Evolutionary conservation across 2,329 filamentous ascomycete species (phyloP), one percentile per base, ranked within the genome.

Genomic region (Westerdykella aurantiaca): DNA sequence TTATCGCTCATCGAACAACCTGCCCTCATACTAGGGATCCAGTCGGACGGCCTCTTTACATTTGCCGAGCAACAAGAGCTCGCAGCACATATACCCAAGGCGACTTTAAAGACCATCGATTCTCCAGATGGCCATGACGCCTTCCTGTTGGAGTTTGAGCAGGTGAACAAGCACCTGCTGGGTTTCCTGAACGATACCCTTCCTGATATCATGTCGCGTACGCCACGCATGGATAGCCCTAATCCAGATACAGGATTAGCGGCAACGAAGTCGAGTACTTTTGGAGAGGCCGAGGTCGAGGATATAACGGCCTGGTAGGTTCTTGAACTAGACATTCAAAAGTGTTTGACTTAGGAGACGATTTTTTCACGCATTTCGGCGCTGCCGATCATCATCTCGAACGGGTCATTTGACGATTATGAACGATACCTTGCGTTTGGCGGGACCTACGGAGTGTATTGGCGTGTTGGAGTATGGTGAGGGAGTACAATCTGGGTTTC

Each of bases 51-150:
- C 0, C 79, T 98, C 1, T 98, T 98, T 67, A 97, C 91, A 0
- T 97, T 95, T 67, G 89, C 89, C 5, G 93, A 98, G 71, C 93
- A 98, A 71, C 77, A 96, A 66, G 89, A 97, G 69, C 73, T 98
- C 42, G 93, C 91, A 0, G 79, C 82, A 31, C 81, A 85, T 46
- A 88, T 97, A 49, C 84, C 83, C 3, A 75, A 91, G 56, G 83
- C 87, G 1, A 79, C 80, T 10, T 72, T 98, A 21, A 83, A 88
- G 67, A 88, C 83, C 38, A 98, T 98, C 47, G 88, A 97, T 59
- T 94, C 86, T 48, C 86, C 88, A 0, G 93, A 98, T 64, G 93
- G 93, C 1, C 93, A 98, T 59, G 93, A 98, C 67, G 93, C 93
- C 0, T 98, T 98, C 67, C 69, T 98, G 58, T 72, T 98, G 43